phyloP scores from a whole-genome alignment of 2,329 filamentous ascomycete species.

The Lachnellula arida region DNA sequence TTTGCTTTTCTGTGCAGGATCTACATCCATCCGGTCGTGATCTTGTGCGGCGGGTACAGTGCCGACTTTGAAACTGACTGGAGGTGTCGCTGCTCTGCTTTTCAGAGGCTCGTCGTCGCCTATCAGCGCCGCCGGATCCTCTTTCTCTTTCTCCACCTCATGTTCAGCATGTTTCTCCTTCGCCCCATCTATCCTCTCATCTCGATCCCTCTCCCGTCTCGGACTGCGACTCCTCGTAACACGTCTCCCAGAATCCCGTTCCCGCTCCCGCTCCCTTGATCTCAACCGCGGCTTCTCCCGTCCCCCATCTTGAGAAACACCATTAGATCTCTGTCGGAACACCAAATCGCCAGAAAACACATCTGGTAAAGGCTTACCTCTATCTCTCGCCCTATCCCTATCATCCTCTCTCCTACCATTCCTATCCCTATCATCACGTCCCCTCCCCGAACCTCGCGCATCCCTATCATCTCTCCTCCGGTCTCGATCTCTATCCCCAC shows the following conservation, averaged over 20 bases:
- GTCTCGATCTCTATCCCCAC: conserved; percentile 36
- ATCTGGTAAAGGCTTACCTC: conserved; percentile 11
- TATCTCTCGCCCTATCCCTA: conserved; percentile 15
- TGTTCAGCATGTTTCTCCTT: conserved; percentile 11
- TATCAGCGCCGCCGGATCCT: conserved; percentile 8
- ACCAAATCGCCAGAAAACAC: background rate
- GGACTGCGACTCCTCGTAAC: conserved; percentile 12
- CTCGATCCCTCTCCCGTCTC: conserved; percentile 8
- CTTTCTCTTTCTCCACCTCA: conserved; percentile 11
- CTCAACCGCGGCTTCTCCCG: conserved; percentile 18
- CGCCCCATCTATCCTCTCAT: conserved; percentile 13
- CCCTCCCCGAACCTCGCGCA: conserved; percentile 30
- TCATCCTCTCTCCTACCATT: conserved; percentile 16
- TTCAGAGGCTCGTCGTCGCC: conserved; percentile 16
- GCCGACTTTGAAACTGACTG: conserved; percentile 30
- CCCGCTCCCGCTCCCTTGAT: conserved; percentile 6
- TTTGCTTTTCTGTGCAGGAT: conserved; percentile 24
- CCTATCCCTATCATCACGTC: conserved; percentile 7
- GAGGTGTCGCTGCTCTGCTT: conserved; percentile 25
- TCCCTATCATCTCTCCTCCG: conserved; percentile 33
- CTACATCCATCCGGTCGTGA: conserved; percentile 31
- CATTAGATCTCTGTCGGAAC: conserved; percentile 10
- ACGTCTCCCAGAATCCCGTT: background rate
- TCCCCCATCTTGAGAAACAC: conserved; percentile 19
- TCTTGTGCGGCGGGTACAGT: conserved; percentile 16